Percentiles rank a stretch among this genome's conserved stretches.
phyloP scores from a whole-genome alignment of 805 yeast species.

The Brettanomyces naardenensis region DNA sequence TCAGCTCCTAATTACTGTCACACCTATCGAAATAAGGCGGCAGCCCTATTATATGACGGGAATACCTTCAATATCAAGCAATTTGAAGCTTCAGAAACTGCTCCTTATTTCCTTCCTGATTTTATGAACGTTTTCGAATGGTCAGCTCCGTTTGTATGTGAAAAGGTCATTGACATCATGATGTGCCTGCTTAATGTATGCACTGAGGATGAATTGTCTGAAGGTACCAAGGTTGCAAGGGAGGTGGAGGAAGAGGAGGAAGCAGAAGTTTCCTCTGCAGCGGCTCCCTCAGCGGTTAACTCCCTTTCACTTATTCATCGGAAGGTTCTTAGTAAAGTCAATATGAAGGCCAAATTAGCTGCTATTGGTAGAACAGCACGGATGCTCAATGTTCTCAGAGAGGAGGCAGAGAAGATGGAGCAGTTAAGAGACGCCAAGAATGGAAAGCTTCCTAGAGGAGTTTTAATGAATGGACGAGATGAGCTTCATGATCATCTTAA shows the following conservation, averaged over 20 bases:
- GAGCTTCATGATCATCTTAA: slow-evolving; percentile 63
- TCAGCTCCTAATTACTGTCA: slow-evolving; percentile 94
- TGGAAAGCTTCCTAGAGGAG: slow-evolving; percentile 80
- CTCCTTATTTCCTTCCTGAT: slow-evolving; percentile 91
- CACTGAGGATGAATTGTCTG: slow-evolving; percentile 9
- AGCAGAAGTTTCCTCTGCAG: neutral
- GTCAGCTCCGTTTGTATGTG: slow-evolving; percentile 96
- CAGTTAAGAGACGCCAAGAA: slow-evolving; percentile 67
- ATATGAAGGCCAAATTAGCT: slow-evolving; percentile 72
- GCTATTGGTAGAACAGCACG: slow-evolving; percentile 92
- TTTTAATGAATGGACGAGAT: slow-evolving; percentile 74
- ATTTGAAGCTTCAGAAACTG: slow-evolving; percentile 77
- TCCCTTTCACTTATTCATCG: neutral
- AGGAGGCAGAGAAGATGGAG: slow-evolving; percentile 80
- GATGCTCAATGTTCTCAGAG: slow-evolving; percentile 82
- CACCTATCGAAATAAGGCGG: slow-evolving; percentile 88
- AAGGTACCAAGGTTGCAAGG: neutral
- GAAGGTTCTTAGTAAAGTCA: slow-evolving; percentile 24
- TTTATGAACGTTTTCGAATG: slow-evolving; percentile 97
- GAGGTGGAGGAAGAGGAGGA: neutral
- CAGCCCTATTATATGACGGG: slow-evolving; percentile 83
- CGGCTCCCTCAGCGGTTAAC: neutral
- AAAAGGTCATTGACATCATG: slow-evolving; percentile 88
- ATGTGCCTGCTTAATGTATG: slow-evolving; percentile 79
- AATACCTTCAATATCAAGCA: slow-evolving; percentile 92